phyloP scores from a whole-genome alignment of 2,329 filamentous ascomycete species.

The Cercospora zeina region DNA sequence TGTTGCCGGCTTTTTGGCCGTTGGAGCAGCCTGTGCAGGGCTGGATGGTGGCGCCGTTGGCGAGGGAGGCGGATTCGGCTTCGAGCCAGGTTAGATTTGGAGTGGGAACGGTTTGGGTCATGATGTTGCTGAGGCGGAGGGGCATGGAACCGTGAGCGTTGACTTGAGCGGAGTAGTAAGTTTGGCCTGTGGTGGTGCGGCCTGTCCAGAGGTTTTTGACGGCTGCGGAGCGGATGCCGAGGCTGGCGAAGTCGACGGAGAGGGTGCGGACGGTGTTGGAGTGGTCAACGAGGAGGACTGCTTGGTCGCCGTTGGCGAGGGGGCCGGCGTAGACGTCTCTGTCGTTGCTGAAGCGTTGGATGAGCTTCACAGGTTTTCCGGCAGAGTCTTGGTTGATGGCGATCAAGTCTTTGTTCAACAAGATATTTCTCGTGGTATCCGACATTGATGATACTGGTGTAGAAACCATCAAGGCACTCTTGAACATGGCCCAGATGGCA shows the following conservation, averaged over 20 bases:
- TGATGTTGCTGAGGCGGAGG: slow-evolving; percentile 42
- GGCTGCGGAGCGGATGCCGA: slow-evolving; percentile 41
- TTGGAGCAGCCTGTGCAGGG: slow-evolving; percentile 42
- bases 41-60: slow-evolving; percentile 36
- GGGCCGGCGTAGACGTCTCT: slow-evolving; percentile 45
- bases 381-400: slow-evolving; percentile 60
- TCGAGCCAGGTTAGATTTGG: slow-evolving; percentile 37
- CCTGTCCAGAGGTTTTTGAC: slow-evolving; percentile 44
- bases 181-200: slow-evolving; percentile 20
- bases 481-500: slow-evolving; percentile 38
- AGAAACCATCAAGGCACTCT: slow-evolving; percentile 36
- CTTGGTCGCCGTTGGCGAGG: slow-evolving; percentile 40
- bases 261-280: slow-evolving; percentile 40
- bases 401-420: slow-evolving; percentile 57
- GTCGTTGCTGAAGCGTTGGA: slow-evolving; percentile 44
- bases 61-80: slow-evolving; percentile 38
- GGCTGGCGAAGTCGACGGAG: slow-evolving; percentile 36
- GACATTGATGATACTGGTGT: slow-evolving; percentile 27
- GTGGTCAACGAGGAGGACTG: slow-evolving; percentile 45
- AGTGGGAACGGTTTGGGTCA: slow-evolving; percentile 19
- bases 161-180: slow-evolving; percentile 31
- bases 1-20: slow-evolving; percentile 40
- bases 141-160: slow-evolving; percentile 37
- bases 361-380: slow-evolving; percentile 54
- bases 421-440: slow-evolving; percentile 30